These are phyloP conservation scores for Clonostachys byssicola DNA, from an alignment of 2,329 filamentous ascomycete genomes.

Conservation along the genomic window DNA sequence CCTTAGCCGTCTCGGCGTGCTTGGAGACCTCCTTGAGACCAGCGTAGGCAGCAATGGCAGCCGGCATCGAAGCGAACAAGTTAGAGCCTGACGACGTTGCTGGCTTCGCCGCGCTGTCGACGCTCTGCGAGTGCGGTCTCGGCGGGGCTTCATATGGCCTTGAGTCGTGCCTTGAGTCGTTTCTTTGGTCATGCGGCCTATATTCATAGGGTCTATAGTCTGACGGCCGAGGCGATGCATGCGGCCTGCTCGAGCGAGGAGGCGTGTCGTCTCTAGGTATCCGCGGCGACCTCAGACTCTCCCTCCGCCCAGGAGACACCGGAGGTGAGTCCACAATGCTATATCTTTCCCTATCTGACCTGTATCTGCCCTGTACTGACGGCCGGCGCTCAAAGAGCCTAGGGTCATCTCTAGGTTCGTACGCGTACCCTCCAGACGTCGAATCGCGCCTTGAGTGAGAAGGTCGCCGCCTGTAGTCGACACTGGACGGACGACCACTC, in stretches of 20 bases:
- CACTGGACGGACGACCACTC: no score
- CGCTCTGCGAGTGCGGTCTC: not conserved
- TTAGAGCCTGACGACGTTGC: not conserved
- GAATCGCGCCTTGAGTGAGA: not conserved
- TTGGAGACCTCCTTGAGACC: conserved; percentile 15
- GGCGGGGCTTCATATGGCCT: not conserved
- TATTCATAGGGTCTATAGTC: conserved; percentile 8
- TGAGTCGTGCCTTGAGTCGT: not conserved
- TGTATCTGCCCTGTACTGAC: not conserved
- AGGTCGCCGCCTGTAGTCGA: no score
- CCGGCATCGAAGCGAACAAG: conserved; percentile 14
- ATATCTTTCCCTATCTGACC: not conserved
- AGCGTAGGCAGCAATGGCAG: conserved; percentile 15
- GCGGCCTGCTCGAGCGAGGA: no score
- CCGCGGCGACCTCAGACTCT: no score
- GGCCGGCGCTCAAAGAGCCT: not conserved
- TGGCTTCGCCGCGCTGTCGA: conserved; percentile 1
- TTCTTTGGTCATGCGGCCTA: conserved; percentile 5
- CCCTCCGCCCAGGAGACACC: no score
- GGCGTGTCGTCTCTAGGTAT: no score
- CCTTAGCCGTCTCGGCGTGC: conserved; percentile 22
- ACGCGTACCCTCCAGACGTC: not conserved
- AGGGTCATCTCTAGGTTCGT: not conserved
- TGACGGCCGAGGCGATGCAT: no score
- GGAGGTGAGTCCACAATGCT: no score